Percentiles rank a stretch among this genome's conserved stretches.
phyloP scores from a whole-genome alignment of 306 rosid species.

The Styphnolobium japonicum region DNA sequence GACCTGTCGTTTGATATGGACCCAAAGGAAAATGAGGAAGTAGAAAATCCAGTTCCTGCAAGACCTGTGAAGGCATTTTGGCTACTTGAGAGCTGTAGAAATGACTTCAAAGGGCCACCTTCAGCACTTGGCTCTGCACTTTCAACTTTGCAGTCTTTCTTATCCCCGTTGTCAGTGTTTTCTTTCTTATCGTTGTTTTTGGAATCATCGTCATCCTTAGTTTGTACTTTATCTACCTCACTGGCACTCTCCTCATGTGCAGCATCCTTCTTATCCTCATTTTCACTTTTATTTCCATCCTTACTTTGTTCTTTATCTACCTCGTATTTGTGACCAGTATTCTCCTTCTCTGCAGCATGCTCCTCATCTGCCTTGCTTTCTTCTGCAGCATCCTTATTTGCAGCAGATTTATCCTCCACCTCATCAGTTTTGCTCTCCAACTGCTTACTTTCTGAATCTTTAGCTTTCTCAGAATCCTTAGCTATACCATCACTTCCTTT shows the following conservation, averaged over 20 bases:
- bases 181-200: constrained; percentile 26
- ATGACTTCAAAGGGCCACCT: constrained; percentile 65
- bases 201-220: constrained; percentile 26
- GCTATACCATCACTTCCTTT: constrained; percentile 25
- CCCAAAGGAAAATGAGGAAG: constrained; percentile 78
- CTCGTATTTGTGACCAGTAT: constrained; percentile 6
- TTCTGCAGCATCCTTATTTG: constrained; percentile 24
- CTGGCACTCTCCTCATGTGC: constrained; percentile 24
- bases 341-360: constrained; percentile 27
- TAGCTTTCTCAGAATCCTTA: constrained; percentile 30
- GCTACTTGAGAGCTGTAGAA: constrained; percentile 82
- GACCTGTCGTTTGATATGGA: constrained; percentile 55
- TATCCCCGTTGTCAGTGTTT: constrained; percentile 31
- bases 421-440: constrained; percentile 34
- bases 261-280: constrained; percentile 30
- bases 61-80: constrained; percentile 97
- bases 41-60: constrained; percentile 87
- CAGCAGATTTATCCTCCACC: constrained; percentile 34
- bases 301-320: constrained; percentile 25
- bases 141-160: constrained; percentile 47
- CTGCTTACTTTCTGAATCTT: constrained; percentile 39
- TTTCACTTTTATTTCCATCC: constrained; percentile 19
- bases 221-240: constrained; percentile 36
- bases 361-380: constrained; percentile 29
- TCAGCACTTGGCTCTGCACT: constrained; percentile 48